Base-by-base conservation (phyloP, 2,329 filamentous ascomycete species). In the Fusarium circinatum region DNA sequence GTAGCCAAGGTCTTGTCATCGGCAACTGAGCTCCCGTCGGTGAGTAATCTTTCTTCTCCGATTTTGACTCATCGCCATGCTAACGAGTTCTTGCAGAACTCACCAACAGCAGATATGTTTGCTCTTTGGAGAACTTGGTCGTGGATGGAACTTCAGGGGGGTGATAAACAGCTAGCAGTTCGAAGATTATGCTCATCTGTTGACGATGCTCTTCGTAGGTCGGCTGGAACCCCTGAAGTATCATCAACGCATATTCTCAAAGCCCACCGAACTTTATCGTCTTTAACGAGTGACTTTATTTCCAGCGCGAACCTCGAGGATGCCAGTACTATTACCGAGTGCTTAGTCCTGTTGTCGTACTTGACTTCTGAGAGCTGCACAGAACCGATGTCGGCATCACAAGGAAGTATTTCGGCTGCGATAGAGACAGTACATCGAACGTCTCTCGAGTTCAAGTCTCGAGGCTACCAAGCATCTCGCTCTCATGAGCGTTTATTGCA, bases 401-500 rank as follows among this genome's bases (percentile, higher is more conserved):
- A 91, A 76, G 90, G 90, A 61, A 87, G 89, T 74, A 88, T 92
- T 39, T 82, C 83, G 13, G 83, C 86, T n/a, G 86, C 85, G 41
- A 85, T 87, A 74, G 78, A 77, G 13, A 80, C 78, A 63, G 83
- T 86, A 60, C 83, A 80, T 39, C 75, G 73, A 15, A 85, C 83
- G 65, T 88, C 86, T 14, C 74, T 78, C 3, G 85, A 85, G 8
- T 80, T 90, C 9, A 76, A 79, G 10, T 78, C 82, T 6, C 84
- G 83, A 39, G 78, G 80, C 12, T 74, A 81, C 11, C 77, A 75
- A 11, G 52, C 71, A 1, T 81, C 82, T 13, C 71, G 82, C 1
- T 77, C 83, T 5, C 87, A 90, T 42, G 93, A 97, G 80, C 83
- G 88, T 2, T 83, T 94, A 0, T 88, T 95, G 22, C 94, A 97